Conservation (phyloP, 106 monocot species). For the Allium fistulosum region DNA sequence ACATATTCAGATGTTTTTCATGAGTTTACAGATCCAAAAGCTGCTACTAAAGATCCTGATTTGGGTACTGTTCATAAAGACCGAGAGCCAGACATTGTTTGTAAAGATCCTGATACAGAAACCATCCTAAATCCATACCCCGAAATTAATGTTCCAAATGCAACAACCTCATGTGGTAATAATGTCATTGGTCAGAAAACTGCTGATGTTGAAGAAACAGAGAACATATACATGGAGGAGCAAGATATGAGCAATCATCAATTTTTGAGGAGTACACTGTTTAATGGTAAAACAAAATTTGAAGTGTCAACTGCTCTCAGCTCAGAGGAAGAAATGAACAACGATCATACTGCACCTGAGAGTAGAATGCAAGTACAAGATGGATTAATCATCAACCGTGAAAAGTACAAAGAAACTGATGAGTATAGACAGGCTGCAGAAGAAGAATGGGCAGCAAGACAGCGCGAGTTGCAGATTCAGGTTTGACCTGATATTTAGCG, state of each 20-base stretch:
- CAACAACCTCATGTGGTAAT: too few species aligned
- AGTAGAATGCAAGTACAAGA: slow-evolving; percentile 6
- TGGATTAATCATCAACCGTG: slow-evolving; percentile 53
- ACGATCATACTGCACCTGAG: slow-evolving; percentile 1
- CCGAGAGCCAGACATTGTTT: too few species aligned
- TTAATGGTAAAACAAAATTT: not conserved
- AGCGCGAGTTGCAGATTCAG: slow-evolving; percentile 57
- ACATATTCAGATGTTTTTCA: too few species aligned
- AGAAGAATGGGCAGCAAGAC: slow-evolving; percentile 89
- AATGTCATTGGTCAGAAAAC: too few species aligned
- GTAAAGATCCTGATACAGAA: too few species aligned
- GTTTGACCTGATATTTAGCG: slow-evolving; percentile 15
- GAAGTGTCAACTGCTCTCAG: not conserved
- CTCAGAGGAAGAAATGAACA: not conserved
- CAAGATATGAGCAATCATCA: not conserved
- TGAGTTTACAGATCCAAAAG: too few species aligned
- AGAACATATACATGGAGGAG: too few species aligned
- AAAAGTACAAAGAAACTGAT: slow-evolving; percentile 78
- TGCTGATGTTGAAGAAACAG: too few species aligned
- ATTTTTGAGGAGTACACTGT: not conserved
- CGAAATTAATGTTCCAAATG: too few species aligned
- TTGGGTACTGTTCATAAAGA: too few species aligned
- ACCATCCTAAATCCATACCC: too few species aligned
- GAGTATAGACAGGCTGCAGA: slow-evolving; percentile 70
- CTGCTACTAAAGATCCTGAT: too few species aligned